Evolutionary conservation across 495 filamentous ascomycete species (phyloP).

Genomic region (Friedmanniomyces simplex): DNA sequence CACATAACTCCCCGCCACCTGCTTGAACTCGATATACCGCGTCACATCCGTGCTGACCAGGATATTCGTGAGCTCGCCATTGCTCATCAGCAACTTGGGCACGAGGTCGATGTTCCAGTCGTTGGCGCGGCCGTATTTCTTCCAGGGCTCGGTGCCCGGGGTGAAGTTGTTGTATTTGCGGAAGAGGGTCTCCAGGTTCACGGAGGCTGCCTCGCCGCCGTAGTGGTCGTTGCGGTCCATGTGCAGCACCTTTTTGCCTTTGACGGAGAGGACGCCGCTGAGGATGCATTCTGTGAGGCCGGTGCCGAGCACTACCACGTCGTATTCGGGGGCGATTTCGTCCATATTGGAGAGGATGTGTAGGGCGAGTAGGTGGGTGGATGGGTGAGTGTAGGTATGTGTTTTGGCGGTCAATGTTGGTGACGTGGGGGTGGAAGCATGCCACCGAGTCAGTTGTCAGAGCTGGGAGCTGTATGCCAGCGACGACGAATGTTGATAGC

Average conservation of each 20-base stretch:
- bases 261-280: conserved; percentile 94
- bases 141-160: conserved; percentile 85
- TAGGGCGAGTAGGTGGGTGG: no score
- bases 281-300: conserved; percentile 98
- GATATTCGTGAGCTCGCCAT: conserved; percentile 96
- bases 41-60: conserved; percentile 95
- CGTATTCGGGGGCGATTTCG: conserved; percentile 93
- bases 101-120: conserved; percentile 99
- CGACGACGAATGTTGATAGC: no score
- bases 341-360: conserved; percentile 51
- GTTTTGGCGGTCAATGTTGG: conserved; percentile 2
- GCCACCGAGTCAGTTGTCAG: neutral
- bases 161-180: conserved; percentile 81
- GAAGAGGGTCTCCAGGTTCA: conserved; percentile 95
- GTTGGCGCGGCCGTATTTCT: conserved; percentile 89
- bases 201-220: conserved; percentile 91
- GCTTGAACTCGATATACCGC: conserved; percentile 94
- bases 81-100: conserved; percentile 96
- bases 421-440: neutral
- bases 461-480: neutral
- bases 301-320: conserved; percentile 96
- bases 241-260: conserved; percentile 97
- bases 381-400: neutral
- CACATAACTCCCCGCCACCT: conserved; percentile 95
- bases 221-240: conserved; percentile 99